phyloP scores from a whole-genome alignment of 768 basidiomycete species.

The Pholiota molesta region DNA sequence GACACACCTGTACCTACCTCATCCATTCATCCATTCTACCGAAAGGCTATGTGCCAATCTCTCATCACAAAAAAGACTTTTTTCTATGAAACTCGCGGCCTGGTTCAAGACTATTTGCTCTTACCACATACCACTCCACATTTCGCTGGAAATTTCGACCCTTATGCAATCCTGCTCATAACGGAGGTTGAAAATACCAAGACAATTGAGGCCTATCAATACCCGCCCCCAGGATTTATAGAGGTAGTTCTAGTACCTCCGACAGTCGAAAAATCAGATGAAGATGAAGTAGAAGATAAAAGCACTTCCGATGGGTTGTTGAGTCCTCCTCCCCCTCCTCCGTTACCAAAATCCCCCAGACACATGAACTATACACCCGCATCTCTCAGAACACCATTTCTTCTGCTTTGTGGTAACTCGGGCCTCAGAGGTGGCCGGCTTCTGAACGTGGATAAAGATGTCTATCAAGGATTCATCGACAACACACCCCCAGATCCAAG shows the following conservation, averaged over 20 bases:
- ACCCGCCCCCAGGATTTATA: slow-evolving; percentile 64
- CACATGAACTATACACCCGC: slow-evolving; percentile 11
- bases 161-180: slow-evolving; percentile 65
- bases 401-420: slow-evolving; percentile 21
- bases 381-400: slow-evolving; percentile 17
- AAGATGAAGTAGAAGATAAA: background rate
- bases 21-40: slow-evolving; percentile 47
- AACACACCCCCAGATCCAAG: slow-evolving; percentile 21
- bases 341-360: slow-evolving; percentile 18
- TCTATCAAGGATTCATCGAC: slow-evolving; percentile 44
- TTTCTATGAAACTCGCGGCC: slow-evolving; percentile 59
- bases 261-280: background rate
- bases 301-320: slow-evolving; percentile 7
- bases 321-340: slow-evolving; percentile 15
- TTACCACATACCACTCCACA: slow-evolving; percentile 74
- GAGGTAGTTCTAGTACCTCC: slow-evolving; percentile 5
- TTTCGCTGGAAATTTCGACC: slow-evolving; percentile 67
- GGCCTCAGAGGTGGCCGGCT: slow-evolving; percentile 48
- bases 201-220: slow-evolving; percentile 64
- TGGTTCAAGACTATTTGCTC: slow-evolving; percentile 79
- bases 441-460: slow-evolving; percentile 47
- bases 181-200: slow-evolving; percentile 52
- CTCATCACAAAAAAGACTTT: slow-evolving; percentile 49
- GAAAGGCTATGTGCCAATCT: slow-evolving; percentile 68
- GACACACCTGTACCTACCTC: slow-evolving; percentile 33